Conservation (phyloP, 305 asterid species). For the Lippia alba region DNA sequence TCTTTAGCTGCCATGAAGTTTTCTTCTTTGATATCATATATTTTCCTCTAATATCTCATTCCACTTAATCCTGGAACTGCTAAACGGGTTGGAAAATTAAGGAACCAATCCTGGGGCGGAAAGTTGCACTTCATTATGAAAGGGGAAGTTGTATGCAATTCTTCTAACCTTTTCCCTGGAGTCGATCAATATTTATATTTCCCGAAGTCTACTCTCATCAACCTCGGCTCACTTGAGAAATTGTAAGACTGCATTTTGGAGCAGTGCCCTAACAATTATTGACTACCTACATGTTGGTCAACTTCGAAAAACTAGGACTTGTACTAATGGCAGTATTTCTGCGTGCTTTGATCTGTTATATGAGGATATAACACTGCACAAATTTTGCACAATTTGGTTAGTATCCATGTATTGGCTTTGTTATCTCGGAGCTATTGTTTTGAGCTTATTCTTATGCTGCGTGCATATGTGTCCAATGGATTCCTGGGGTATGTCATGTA, state of each 20-base stretch:
- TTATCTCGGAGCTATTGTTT: not conserved
- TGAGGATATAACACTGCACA: not conserved
- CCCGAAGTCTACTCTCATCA: not conserved
- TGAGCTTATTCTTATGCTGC: not conserved
- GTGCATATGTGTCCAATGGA: not conserved
- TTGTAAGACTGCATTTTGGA: not conserved
- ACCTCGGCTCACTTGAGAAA: conserved; percentile 9
- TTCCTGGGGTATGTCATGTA: not conserved
- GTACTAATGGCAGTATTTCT: not conserved
- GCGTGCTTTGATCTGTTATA: not conserved
- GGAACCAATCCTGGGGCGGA: conserved; percentile 20
- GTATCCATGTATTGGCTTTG: not conserved
- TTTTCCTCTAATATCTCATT: conserved; percentile 4
- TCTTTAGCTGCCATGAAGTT: not conserved
- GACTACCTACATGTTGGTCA: not conserved
- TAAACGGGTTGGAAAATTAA: not conserved
- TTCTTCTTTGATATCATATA: not conserved
- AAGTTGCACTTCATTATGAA: conserved; percentile 18
- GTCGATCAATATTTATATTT: not conserved
- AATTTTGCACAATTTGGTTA: not conserved
- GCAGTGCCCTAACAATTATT: conserved; percentile 15
- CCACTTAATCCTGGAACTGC: not conserved
- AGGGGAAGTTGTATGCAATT: not conserved
- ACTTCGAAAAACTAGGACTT: conserved; percentile 6
- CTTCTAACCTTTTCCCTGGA: not conserved